phyloP scores from a whole-genome alignment of 2,329 filamentous ascomycete genomes.

The Beauveria brongniartii region DNA sequence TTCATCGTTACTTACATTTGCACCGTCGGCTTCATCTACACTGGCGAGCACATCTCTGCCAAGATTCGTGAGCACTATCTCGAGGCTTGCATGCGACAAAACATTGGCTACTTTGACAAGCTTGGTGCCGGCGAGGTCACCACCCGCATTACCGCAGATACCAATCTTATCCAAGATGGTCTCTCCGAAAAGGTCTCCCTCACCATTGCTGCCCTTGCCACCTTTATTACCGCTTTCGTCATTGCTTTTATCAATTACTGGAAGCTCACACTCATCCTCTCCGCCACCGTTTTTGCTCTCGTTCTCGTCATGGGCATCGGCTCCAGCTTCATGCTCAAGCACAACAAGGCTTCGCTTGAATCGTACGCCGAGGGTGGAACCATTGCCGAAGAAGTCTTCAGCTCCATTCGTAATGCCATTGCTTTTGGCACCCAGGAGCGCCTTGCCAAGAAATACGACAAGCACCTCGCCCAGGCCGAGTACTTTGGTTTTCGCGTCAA shows the following conservation, averaged over 20 bases:
- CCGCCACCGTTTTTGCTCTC: conserved; percentile 73
- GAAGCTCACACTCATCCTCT: conserved; percentile 84
- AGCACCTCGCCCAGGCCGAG: conserved; percentile 64
- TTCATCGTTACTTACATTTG: conserved; percentile 71
- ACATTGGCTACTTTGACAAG: conserved; percentile 90
- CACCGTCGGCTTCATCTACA: conserved; percentile 86
- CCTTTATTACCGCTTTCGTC: conserved; percentile 81
- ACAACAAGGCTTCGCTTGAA: conserved; percentile 67
- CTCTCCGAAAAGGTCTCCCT: conserved; percentile 84
- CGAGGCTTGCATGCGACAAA: conserved; percentile 74
- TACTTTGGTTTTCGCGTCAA: conserved; percentile 71
- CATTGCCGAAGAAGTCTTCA: conserved; percentile 88
- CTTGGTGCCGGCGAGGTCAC: conserved; percentile 89
- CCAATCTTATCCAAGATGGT: conserved; percentile 86
- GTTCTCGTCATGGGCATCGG: conserved; percentile 67
- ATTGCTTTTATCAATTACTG: conserved; percentile 89
- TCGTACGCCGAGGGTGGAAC: conserved; percentile 80
- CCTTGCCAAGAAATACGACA: conserved; percentile 78
- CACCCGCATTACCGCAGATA: conserved; percentile 88
- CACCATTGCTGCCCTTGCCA: conserved; percentile 66
- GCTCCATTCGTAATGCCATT: conserved; percentile 83
- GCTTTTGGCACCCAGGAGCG: conserved; percentile 93
- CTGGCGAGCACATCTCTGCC: conserved; percentile 68
- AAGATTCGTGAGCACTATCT: conserved; percentile 81
- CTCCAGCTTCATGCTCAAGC: conserved; percentile 69